phyloP scores from a whole-genome alignment of 2,329 filamentous ascomycete genomes.

The Metarhizium sp. region DNA sequence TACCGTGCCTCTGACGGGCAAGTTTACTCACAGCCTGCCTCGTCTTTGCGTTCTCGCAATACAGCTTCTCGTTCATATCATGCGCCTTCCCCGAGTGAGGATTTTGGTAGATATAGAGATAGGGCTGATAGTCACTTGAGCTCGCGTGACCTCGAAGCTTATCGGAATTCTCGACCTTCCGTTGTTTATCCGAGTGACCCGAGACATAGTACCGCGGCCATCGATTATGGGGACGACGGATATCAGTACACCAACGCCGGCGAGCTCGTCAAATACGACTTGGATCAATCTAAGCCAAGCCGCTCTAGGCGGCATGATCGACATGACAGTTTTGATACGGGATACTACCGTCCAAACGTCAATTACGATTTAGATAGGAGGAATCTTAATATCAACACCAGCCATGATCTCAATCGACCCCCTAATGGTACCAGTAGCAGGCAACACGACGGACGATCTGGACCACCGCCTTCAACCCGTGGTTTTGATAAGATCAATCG shows the following conservation, averaged over 20 bases:
- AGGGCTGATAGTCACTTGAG: slow-evolving; percentile 34
- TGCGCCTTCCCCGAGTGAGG: slow-evolving; percentile 40
- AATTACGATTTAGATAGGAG: slow-evolving; percentile 38
- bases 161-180: slow-evolving; percentile 37
- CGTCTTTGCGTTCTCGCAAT: slow-evolving; percentile 43
- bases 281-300: slow-evolving; percentile 39
- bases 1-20: slow-evolving; percentile 41
- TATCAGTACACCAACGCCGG: slow-evolving; percentile 57
- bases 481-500: slow-evolving; percentile 62
- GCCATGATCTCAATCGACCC: slow-evolving; percentile 31
- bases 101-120: slow-evolving; percentile 40
- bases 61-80: slow-evolving; percentile 35
- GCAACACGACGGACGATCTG: slow-evolving; percentile 31
- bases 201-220: slow-evolving; percentile 31
- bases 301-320: slow-evolving; percentile 23
- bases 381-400: slow-evolving; percentile 37
- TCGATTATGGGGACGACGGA: slow-evolving; percentile 48
- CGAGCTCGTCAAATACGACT: slow-evolving; percentile 52
- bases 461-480: slow-evolving; percentile 59
- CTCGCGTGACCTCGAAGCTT: slow-evolving; percentile 32
- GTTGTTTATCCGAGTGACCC: slow-evolving; percentile 34
- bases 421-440: slow-evolving; percentile 27
- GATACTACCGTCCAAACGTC: slow-evolving; percentile 46
- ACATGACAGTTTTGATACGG: slow-evolving; percentile 46
- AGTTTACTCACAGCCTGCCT: slow-evolving; percentile 49